Evolutionary conservation across 768 basidiomycete species (phyloP), one percentile per base, ranked within the genome.

Genomic region (Psilocybe cubensis): DNA sequence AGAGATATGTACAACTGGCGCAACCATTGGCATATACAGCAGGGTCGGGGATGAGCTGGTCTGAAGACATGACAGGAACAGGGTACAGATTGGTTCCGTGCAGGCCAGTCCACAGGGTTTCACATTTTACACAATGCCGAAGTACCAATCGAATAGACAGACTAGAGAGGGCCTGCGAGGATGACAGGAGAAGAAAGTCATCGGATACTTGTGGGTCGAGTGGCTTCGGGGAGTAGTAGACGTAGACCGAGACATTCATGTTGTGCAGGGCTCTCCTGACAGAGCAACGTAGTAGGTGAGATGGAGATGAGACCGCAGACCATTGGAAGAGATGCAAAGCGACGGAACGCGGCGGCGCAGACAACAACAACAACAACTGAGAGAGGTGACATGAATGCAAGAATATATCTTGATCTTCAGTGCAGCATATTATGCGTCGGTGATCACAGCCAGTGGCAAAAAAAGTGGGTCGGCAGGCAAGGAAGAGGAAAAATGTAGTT

Each of bases 51-150:
- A 49, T 44, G 58, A 42, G 27, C 41, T 53, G 46, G 23, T 43
- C 25, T 49, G 24, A 35, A 56, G 53, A 52, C 42, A 25, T 43
- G 50, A 60, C 54, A 44, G 59, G 55, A 56, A 57, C 59, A 60
- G 59, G 59, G 59, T 60, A 60, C 24, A 49, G 46, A 54, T 49
- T 47, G 11, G 18, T n/a, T 23, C 41, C 48, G 38, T 18, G 45
- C 44, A 40, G 38, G 28, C 53, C 53, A 41, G 25, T 23, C 24
- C 14, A 20, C 33, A 48, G 38, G 41, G 40, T 50, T 46, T 18
- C 21, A 27, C 8, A 29, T 23, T 48, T 25, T 4, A 48, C 46
- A 31, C 50, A 18, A 58, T 42, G 51, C 50, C 57, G 46, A 31
- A 48, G 24, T 9, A 3, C 28, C 17, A 28, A n/a, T 17, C 46